Percentiles rank a stretch among this genome's conserved stretches.
Conservation (phyloP, 495 filamentous ascomycete species). For the Neurospora intermedia region DNA sequence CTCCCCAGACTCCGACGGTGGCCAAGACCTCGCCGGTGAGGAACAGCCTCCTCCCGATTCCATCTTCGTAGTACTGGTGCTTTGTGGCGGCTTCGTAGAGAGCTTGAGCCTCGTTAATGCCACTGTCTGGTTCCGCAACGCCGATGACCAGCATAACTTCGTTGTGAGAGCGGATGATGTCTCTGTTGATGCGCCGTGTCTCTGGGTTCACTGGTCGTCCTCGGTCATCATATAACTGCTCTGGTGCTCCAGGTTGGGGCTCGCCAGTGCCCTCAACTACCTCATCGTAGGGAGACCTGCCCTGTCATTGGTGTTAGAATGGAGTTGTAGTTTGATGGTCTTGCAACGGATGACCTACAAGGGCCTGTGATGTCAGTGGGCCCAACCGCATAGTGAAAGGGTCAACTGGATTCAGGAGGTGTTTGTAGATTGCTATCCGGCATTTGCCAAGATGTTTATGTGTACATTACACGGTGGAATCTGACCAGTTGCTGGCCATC, state of each 20-base stretch:
- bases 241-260: slow-evolving; percentile 34
- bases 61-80: slow-evolving; percentile 29
- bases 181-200: slow-evolving; percentile 37
- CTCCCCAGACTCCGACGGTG: slow-evolving; percentile 40
- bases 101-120: slow-evolving; percentile 14
- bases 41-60: slow-evolving; percentile 28
- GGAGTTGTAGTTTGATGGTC: neutral
- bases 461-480: neutral
- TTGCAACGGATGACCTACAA: slow-evolving; percentile 27
- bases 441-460: neutral
- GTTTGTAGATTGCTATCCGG: neutral
- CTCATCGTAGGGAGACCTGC: slow-evolving; percentile 62
- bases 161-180: slow-evolving; percentile 44
- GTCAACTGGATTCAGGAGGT: neutral
- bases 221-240: slow-evolving; percentile 59
- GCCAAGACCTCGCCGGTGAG: slow-evolving; percentile 26
- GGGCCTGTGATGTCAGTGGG: slow-evolving; percentile 38
- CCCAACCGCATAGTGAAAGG: slow-evolving; percentile 20
- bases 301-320: slow-evolving; percentile 30
- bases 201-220: slow-evolving; percentile 57
- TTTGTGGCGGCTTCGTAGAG: slow-evolving; percentile 12
- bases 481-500: neutral
- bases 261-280: slow-evolving; percentile 38
- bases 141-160: slow-evolving; percentile 48
- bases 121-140: slow-evolving; percentile 37